Evolutionary conservation across 2,329 filamentous ascomycete species (phyloP), one percentile per base, ranked within the genome.

Genomic region (Aspergillus caelatus): DNA sequence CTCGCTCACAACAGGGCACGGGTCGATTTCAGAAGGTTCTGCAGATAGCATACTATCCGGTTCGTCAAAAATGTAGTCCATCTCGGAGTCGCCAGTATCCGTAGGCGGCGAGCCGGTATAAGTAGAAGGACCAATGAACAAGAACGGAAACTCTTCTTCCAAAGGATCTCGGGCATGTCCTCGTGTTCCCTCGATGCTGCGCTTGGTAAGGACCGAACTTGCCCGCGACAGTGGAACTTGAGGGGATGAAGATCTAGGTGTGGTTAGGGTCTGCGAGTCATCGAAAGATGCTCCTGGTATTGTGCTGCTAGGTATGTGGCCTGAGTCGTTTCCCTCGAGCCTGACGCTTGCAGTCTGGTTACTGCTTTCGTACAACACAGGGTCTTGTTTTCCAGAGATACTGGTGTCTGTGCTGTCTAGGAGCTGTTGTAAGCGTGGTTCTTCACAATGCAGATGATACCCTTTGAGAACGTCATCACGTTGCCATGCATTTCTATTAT

Each of bases 61-160:
- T 26, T 58, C 57, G 28, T 56, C 53, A 30, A 36, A 57, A 32
- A 63, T 52, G 48, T 34, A 52, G 6, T 52, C 63, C 26, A 58
- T 57, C 26, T 66, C 61, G 12, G 62, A 34, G 23, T 63, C 61
- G 3, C 52, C 61, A 43, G 71, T 66, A 34, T 69, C 66, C 10
- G 60, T 28, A 11, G 63, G 60, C 4, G 61, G 61, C n/a, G 68
- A 67, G 8, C 79, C 79, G 1, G 74, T 75, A 67, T 78, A 82
- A 16, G 77, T 80, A 30, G 80, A 82, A 11, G 88, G 87, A 19
- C 93, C 93, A 67, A 97, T 93, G 62, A 90, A 89, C 10, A 97
- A 85, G 74, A 90, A 91, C 0, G 90, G 81, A 1, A 88, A 86
- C 57, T 89, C 87, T 65, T 89, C 88, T 64, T 89, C 86, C 9